Evolutionary conservation across 2,329 filamentous ascomycete species (phyloP), one percentile per base, ranked within the genome.

Genomic region (Colletotrichum coccodes): DNA sequence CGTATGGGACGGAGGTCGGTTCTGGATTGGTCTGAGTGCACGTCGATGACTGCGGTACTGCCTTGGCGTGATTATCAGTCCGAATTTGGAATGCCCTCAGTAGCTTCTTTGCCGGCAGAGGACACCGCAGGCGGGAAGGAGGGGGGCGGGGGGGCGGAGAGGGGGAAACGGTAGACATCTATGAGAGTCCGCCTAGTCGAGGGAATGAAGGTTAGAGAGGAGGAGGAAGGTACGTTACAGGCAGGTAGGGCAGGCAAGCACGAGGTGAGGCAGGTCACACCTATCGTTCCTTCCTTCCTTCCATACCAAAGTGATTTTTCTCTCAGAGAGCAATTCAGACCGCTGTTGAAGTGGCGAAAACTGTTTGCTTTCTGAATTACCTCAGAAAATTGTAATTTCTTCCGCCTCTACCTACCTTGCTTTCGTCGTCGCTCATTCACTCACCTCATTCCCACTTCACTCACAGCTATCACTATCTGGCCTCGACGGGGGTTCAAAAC

Each of bases 271-370:
- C 34, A 42, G 34, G 59, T 63, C 23, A 44, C 42, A 56, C 50
- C 30, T 21, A 30, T 30, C 59, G 16, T 34, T n/a, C 64, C 59
- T 64, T 67, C 50, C 64, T 36, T 57, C 34, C 14, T 3, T 14
- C 28, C 30, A 30, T 52, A 28, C 26, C 14, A n/a, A 36, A n/a
- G 21, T 42, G 49, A 36, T 32, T 49, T 28, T 34, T n/a, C 21
- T 18, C 18, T n/a, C 18, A 21, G 30, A 38, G 34, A 42, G 12
- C 14, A 47, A 23, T 47, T 34, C 7, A 11, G 56, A 28, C 26
- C 18, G 26, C 32, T n/a, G 14, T 4, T 26, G 56, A 47, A 30
- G 40, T 36, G 42, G n/a, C n/a, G n/a, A 26, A 2, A 21, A 14
- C 18, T 34, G 8, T 28, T 14, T 8, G 23, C 21, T 18, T 47